Evolutionary conservation across 352 stramenopile genomes (phyloP), one percentile per base, ranked within the genome.

Genomic region (Globisporangium ultimum): DNA sequence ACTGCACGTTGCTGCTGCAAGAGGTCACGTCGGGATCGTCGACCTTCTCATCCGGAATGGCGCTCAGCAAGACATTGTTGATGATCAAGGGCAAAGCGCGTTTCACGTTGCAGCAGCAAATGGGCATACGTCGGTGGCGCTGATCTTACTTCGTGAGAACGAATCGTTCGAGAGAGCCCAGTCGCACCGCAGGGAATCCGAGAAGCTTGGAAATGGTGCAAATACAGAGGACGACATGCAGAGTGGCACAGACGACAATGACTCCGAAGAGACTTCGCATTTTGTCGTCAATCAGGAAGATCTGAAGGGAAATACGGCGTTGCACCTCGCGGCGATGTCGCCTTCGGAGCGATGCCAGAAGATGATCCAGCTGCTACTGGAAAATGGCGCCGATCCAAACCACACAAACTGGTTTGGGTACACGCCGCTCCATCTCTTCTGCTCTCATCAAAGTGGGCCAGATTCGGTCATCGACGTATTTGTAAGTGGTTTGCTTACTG

Each of bases 361-460:
- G 48, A 91, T 91, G 76, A 38, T 95, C 18, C 80, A 93, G 55
- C 53, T 95, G 14, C 57, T 95, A 12, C 61, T 95, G 6, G 84
- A 95, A 50, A 93, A 92, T 46, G 84, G 84, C 12, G 78, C 83
- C 1, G 78, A 93, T 54, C 80, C 86, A 11, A 93, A 90, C 56
- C 59, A 68, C 49, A 60, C 74, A 0, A 95, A 95, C 53, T 95
- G 86, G 86, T 93, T 95, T 54, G 86, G 86, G 47, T 95, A 95
- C 76, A 92, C 84, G 1, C 70, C 86, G 20, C 57, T 95, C 46
- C 86, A 95, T 58, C 67, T 92, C n/a, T 93, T 95, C 47, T 95
- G 86, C 55, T 81, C 86, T 0, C 86, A 95, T 43, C 84, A 95
- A 42, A 81, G 60, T 24, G 86, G 80, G 2, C 86, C 86, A 1